A percentile compares a stretch with the other conserved stretches of the same genome.
These are phyloP conservation scores for Penicillium oxalicum DNA, from an alignment of 2,329 filamentous ascomycete species.

Conservation along the genomic window DNA sequence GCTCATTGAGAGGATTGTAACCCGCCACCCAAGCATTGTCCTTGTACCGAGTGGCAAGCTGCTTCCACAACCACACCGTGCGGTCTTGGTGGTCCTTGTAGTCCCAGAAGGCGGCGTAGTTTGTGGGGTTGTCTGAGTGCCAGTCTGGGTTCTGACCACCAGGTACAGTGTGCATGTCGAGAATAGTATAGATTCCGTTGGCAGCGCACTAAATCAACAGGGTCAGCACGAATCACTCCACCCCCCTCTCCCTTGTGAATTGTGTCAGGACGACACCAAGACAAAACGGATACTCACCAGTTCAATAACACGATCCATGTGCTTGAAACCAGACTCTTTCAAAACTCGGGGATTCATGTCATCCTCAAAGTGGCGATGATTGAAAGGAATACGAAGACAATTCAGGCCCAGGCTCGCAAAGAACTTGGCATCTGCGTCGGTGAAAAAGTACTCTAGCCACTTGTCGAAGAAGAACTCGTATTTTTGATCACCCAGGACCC, in stretches of 20 bases:
- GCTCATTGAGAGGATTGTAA: constrained; percentile 51
- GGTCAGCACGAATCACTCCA: background rate
- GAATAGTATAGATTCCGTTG: constrained; percentile 46
- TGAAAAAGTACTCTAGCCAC: constrained; percentile 55
- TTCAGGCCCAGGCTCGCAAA: constrained; percentile 53
- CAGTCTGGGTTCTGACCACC: constrained; percentile 49
- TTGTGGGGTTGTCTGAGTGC: constrained; percentile 46
- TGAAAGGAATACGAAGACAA: constrained; percentile 56
- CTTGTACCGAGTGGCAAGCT: constrained; percentile 43
- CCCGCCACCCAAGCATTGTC: constrained; percentile 46
- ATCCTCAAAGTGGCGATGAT: constrained; percentile 51
- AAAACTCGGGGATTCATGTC: constrained; percentile 44
- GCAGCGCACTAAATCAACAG: constrained; percentile 34
- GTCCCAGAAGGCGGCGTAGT: constrained; percentile 47
- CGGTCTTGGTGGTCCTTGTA: constrained; percentile 48
- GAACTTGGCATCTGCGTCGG: constrained; percentile 53
- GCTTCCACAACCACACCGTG: constrained; percentile 46
- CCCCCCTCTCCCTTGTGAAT: background rate
- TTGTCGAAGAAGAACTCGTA: constrained; percentile 57
- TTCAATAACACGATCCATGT: constrained; percentile 44
- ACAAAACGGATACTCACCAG: constrained; percentile 22
- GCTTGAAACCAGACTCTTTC: constrained; percentile 44
- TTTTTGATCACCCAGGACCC: constrained; percentile 51
- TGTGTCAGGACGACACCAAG: background rate
- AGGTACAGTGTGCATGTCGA: constrained; percentile 47